These are phyloP conservation scores for Colletotrichum sp. DNA, from an alignment of 2,329 filamentous ascomycete genomes.

Conservation along the genomic window DNA sequence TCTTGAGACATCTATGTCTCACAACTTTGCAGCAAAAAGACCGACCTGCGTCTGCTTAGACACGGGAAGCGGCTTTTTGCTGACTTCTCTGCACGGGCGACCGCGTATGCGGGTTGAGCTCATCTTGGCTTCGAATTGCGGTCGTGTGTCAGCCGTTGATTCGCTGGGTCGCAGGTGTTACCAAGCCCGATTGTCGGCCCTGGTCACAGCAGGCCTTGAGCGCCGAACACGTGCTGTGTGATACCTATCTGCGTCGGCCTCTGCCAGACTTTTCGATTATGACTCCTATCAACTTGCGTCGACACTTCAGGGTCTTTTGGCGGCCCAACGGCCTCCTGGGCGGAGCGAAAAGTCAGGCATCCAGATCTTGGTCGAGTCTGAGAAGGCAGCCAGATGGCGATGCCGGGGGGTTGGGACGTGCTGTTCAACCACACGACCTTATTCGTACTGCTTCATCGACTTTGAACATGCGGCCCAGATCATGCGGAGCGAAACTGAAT, in stretches of 20 bases:
- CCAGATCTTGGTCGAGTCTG: constrained; percentile 2
- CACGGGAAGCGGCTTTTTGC: neutral
- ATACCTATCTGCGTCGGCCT: neutral
- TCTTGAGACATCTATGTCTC: neutral
- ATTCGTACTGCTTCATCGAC: neutral
- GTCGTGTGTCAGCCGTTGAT: constrained; percentile 21
- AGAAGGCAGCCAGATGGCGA: constrained; percentile 12
- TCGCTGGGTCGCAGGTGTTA: constrained; percentile 12
- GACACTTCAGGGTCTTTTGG: neutral
- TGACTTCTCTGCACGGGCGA: neutral
- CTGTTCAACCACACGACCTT: neutral
- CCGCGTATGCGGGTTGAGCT: neutral
- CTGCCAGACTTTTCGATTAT: neutral
- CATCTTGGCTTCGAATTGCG: constrained; percentile 8
- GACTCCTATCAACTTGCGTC: neutral
- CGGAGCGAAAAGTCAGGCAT: constrained; percentile 4
- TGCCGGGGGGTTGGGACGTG: neutral
- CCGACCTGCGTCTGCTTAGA: constrained; percentile 1
- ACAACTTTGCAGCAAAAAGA: neutral
- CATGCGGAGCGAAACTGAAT: neutral
- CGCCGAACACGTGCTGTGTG: constrained; percentile 8
- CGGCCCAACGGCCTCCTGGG: constrained; percentile 7
- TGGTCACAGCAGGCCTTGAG: neutral
- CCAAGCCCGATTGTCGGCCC: constrained; percentile 6
- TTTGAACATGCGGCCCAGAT: neutral